Conservation (phyloP, 1,284 basidiomycete species). For the Irpex rosettiformis region DNA sequence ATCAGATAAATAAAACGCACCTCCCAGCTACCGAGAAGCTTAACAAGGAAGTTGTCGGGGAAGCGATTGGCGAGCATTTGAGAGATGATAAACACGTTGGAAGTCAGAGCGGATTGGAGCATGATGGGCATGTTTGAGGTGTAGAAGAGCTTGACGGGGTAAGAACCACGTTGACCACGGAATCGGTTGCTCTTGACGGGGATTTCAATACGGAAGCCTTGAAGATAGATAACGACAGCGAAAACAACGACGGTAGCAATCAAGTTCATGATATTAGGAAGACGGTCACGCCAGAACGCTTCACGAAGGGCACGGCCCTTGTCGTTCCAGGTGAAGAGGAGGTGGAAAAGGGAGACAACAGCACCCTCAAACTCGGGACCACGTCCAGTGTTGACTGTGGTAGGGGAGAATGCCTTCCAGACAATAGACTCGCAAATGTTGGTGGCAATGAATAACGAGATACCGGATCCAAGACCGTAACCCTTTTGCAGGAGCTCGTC, state of each 20-base stretch:
- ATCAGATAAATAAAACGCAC: constrained; percentile 38
- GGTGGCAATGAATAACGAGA: constrained; percentile 98
- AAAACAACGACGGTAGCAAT: constrained; percentile 92
- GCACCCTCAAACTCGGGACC: constrained; percentile 99
- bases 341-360: constrained; percentile 94
- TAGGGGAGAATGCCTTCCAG: constrained; percentile 99
- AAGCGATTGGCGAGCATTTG: constrained; percentile 94
- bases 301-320: constrained; percentile 96
- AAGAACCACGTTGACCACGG: constrained; percentile 92
- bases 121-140: constrained; percentile 99
- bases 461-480: constrained; percentile 97
- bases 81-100: constrained; percentile 94
- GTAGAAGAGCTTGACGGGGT: constrained; percentile 99
- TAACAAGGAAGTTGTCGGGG: constrained; percentile 89
- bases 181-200: constrained; percentile 97
- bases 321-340: constrained; percentile 98
- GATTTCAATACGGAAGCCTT: constrained; percentile 98
- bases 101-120: constrained; percentile 93
- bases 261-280: constrained; percentile 98
- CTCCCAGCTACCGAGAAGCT: constrained; percentile 95
- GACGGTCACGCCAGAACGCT: constrained; percentile 96
- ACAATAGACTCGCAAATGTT: constrained; percentile 99
- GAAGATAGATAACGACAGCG: constrained; percentile 95
- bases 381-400: constrained; percentile 96
- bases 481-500: constrained; percentile 99